Evolutionary conservation across 2,329 filamentous ascomycete genomes (phyloP).

Genomic region (Truncatella angustata): DNA sequence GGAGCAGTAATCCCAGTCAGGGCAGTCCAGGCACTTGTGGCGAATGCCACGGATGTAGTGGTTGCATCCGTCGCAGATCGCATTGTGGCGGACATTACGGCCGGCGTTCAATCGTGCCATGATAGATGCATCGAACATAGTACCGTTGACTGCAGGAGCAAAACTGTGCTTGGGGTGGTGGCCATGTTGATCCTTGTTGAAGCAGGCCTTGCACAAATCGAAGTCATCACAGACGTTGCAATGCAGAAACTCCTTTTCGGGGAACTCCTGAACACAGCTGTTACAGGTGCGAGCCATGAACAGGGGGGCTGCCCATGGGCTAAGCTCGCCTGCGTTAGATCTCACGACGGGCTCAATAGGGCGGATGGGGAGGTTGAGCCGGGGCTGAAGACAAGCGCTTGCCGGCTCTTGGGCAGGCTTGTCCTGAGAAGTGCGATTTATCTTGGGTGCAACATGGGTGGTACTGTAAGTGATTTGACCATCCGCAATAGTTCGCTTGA

Average conservation of each 20-base stretch:
- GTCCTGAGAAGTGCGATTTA: conserved; percentile 31
- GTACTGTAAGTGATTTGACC: conserved; percentile 81
- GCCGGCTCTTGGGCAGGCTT: background rate
- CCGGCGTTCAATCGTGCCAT: conserved; percentile 72
- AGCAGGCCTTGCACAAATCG: conserved; percentile 85
- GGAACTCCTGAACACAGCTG: conserved; percentile 64
- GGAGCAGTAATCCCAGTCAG: conserved; percentile 94
- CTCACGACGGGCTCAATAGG: conserved; percentile 7
- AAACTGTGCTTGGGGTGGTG: conserved; percentile 90
- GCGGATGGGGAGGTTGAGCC: conserved; percentile 17
- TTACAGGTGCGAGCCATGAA: conserved; percentile 62
- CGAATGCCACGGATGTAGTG: conserved; percentile 83
- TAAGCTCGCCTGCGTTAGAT: background rate
- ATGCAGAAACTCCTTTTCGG: conserved; percentile 79
- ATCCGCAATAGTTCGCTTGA: conserved; percentile 80
- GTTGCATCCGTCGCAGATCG: conserved; percentile 93
- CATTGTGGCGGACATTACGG: conserved; percentile 77
- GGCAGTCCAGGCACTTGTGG: conserved; percentile 95
- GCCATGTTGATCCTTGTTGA: conserved; percentile 73
- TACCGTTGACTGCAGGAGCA: conserved; percentile 62
- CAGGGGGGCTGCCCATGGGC: background rate
- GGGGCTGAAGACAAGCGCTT: background rate
- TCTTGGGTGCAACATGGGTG: conserved; percentile 74
- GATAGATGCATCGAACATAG: conserved; percentile 59
- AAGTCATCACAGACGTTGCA: conserved; percentile 85